Evolutionary conservation across 495 filamentous ascomycete genomes (phyloP), one percentile per base, ranked within the genome.

Genomic region (Tuber magnatum): DNA sequence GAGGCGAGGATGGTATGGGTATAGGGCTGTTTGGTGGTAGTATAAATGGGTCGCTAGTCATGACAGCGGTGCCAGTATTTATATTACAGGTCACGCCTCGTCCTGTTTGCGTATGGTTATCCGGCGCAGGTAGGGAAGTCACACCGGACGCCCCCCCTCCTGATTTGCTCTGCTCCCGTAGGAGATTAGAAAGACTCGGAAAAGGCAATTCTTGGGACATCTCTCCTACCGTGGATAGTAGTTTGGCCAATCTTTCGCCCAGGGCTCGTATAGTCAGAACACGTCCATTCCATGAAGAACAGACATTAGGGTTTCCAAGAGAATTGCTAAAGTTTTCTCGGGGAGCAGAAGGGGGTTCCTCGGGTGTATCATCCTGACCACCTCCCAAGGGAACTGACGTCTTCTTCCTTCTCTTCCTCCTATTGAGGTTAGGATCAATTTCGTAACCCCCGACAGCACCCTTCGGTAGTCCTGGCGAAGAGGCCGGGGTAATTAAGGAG

Each of bases 361-460:
- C 12, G 16, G 42, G 20, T 14, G 71, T 68, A 4, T 70, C 81
- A 39, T 72, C 44, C 41, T 20, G 43, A 20, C 41, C 44, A 3
- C 22, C 48, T 10, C 32, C 46, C 12, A 46, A 74, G 71, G 40
- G 74, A 77, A 72, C 65, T 77, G 83, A 78, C 12, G 83, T 76
- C 20, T 84, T 87, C 77, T 87, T 89, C 61, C 85, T 84, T 28
- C 89, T 84, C 79, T 90, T 90, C 56, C 84, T 83, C 38, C 86
- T 82, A 56, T 77, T 70, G 22, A 82, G 75, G 73, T 88, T 87
- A 0, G 83, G 84, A 70, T 88, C 86, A 48, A 81, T 71, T 7
- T 70, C 56, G 14, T n/a, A 32, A 18, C 77, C 72, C 65, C 22
- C 72, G 7, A 51, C 42, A 40, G 42, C 32, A 18, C 42, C 70